Evolutionary conservation across 2,329 filamentous ascomycete species (phyloP).

Genomic region (Capronia americana): DNA sequence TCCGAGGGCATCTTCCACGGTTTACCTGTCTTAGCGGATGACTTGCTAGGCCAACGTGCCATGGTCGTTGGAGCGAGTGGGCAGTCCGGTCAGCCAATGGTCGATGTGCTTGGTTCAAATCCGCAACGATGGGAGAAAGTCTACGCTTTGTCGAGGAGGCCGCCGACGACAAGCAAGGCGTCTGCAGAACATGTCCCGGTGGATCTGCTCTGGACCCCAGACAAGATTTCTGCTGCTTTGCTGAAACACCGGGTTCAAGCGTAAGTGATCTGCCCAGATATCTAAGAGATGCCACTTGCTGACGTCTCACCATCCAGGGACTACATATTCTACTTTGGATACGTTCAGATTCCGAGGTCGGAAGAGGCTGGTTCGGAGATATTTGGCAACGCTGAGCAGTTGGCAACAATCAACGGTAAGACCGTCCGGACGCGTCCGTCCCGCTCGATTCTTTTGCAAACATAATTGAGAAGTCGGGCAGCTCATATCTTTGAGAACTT

Average conservation of each 20-base stretch:
- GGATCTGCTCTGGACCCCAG: slow-evolving; percentile 24
- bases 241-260: slow-evolving; percentile 28
- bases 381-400: slow-evolving; percentile 23
- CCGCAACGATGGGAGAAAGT: slow-evolving; percentile 58
- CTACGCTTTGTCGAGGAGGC: slow-evolving; percentile 56
- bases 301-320: slow-evolving; percentile 20
- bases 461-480: too few relatives aligned
- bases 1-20: slow-evolving; percentile 30
- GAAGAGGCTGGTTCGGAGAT: slow-evolving; percentile 20
- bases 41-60: too few relatives aligned
- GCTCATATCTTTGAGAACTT: slow-evolving; percentile 61
- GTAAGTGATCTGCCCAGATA: too few relatives aligned
- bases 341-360: slow-evolving; percentile 27
- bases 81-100: slow-evolving; percentile 21
- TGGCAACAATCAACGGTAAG: slow-evolving; percentile 29
- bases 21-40: slow-evolving; percentile 28
- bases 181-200: slow-evolving; percentile 21
- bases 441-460: too few relatives aligned
- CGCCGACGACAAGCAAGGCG: too few relatives aligned
- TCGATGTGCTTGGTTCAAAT: slow-evolving; percentile 21
- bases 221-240: slow-evolving; percentile 16
- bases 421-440: too few relatives aligned
- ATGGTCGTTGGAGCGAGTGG: slow-evolving; percentile 25
- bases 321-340: slow-evolving; percentile 30
- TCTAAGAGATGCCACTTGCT: too few relatives aligned